These are phyloP conservation scores for Fusarium aywerte DNA, from an alignment of 2,329 filamentous ascomycete genomes.

Conservation along the genomic window DNA sequence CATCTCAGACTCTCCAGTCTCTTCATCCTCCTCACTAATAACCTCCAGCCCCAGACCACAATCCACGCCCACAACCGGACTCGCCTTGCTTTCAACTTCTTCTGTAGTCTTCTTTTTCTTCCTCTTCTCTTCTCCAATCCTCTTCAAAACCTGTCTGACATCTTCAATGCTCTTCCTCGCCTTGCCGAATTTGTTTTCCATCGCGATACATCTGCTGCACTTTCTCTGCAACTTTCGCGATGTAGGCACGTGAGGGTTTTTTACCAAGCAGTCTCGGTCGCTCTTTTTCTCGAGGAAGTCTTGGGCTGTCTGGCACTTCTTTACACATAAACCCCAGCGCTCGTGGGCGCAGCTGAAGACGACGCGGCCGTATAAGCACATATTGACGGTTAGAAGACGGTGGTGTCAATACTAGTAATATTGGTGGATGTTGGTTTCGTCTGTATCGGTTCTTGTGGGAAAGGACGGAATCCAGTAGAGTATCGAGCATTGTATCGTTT, in stretches of 20 bases:
- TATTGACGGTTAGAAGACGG: constrained; percentile 13
- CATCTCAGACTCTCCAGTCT: constrained; percentile 1
- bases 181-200: constrained; percentile 33
- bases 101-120: neutral
- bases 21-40: constrained; percentile 17
- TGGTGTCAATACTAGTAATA: neutral
- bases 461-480: neutral
- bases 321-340: constrained; percentile 43
- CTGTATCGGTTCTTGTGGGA: neutral
- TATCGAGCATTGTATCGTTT: constrained; percentile 1
- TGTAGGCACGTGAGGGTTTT: constrained; percentile 39
- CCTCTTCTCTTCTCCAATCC: neutral
- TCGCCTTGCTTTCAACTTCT: neutral
- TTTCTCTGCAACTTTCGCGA: constrained; percentile 32
- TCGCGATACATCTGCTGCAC: constrained; percentile 42
- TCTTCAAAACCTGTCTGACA: neutral
- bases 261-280: constrained; percentile 33
- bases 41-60: neutral
- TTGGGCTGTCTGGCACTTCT: constrained; percentile 34
- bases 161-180: constrained; percentile 30
- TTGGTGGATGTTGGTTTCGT: neutral
- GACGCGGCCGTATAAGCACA: constrained; percentile 47
- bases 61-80: neutral
- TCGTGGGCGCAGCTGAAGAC: constrained; percentile 46
- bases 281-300: constrained; percentile 19